Evolutionary conservation across 768 basidiomycete genomes (phyloP), one percentile per base, ranked within the genome.

Genomic region (Leccinum aurantiacum): DNA sequence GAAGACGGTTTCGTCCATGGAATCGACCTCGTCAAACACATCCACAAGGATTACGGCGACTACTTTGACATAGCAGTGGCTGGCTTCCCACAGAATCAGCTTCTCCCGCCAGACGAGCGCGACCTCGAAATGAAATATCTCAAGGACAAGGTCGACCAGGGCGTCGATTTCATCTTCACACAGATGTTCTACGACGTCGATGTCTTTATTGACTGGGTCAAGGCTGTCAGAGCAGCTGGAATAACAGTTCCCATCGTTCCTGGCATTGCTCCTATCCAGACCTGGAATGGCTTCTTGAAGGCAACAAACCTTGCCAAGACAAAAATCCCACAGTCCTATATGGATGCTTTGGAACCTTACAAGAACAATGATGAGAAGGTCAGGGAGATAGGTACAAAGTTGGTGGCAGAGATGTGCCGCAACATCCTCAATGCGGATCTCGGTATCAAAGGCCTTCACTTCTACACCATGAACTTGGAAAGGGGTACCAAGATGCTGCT

Each of bases 161-260:
- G 95, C 41, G 91, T 88, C 61, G 82, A 86, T 71, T 92, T 96
- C 77, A 97, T 98, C 75, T 97, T 98, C 79, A 97, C 95, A 0
- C 95, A 98, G 75, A 94, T 98, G 93, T 98, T 98, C 78, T 97
- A 95, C 77, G 95, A 97, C 67, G 87, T 89, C 52, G 83, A 92
- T 35, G 71, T 98, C 66, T 98, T 99, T 78, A 86, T 97, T 68
- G 80, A 81, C 53, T 99, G 97, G 97, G 95, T 91, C 44, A 86
- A 85, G 61, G 78, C 84, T 48, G 85, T 93, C 33, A 85, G 94
- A 59, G 90, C 80, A 11, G 91, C 89, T 0, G 94, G 93, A 7
- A 94, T 95, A 71, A 90, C 87, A 2, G 80, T 95, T 29, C 95
- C 94, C 17, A 90, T 96, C 65, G 88, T 95, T 13, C 94, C 93